A percentile compares a stretch with the other conserved stretches of the same genome.
These are phyloP conservation scores for Aureobasidium sp. DNA, from an alignment of 2,329 filamentous ascomycete species.

Conservation along the genomic window DNA sequence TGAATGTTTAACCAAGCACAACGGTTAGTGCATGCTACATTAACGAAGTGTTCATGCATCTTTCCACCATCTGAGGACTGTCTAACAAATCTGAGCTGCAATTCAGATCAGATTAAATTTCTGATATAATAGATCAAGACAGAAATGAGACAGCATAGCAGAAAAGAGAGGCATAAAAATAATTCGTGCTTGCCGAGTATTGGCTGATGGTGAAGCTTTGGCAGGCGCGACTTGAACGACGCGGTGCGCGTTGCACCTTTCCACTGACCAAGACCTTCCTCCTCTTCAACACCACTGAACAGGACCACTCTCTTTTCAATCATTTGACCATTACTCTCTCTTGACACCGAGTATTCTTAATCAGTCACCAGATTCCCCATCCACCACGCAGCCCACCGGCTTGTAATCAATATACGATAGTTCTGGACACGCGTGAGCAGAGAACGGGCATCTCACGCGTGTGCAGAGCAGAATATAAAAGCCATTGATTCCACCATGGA, in stretches of 20 bases:
- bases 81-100: neutral
- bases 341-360: constrained; percentile 15
- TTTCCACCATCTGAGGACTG: neutral
- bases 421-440: constrained; percentile 15
- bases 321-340: neutral
- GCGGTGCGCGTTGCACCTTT: neutral
- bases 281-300: neutral
- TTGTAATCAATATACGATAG: constrained; percentile 2
- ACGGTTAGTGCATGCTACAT: constrained; percentile 4
- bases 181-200: constrained; percentile 1
- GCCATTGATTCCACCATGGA: neutral
- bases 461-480: constrained; percentile 3
- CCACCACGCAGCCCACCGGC: neutral
- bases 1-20: constrained; percentile 13
- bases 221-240: neutral
- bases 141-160: neutral
- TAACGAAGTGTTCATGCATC: neutral
- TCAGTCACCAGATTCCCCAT: neutral
- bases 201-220: constrained; percentile 7
- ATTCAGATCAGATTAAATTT: neutral
- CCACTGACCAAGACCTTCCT: constrained; percentile 5
- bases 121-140: neutral
- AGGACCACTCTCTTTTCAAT: constrained; percentile 10
- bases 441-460: constrained; percentile 13
- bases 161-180: constrained; percentile 5